Evolutionary conservation across 441 rosid species (phyloP), one percentile per base, ranked within the genome.

Genomic region (Macaranga tanarius): DNA sequence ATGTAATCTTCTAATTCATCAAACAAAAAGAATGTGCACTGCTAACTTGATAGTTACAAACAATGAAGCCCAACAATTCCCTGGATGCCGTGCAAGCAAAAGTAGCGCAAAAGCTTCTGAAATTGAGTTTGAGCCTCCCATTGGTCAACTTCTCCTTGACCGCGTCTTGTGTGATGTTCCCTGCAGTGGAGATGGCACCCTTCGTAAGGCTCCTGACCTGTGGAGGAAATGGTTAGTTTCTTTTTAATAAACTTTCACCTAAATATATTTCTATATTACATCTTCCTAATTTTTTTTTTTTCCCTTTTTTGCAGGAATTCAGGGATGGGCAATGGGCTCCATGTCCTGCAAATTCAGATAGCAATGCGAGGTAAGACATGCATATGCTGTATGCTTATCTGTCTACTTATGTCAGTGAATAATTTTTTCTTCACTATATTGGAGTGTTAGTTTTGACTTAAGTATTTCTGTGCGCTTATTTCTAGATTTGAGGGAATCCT

Each of bases 171-270:
- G 97, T 56, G 99, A 95, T 73, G 99, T 95, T 77, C 98, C 98
- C 11, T 93, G 98, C 85, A 93, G 99, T 77, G 98, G 98, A 73
- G 99, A 93, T 82, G 97, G 98, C 62, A 93, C 98, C 51, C 90
- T 93, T 52, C 93, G 97, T 82, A 95, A 95, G 85, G 97, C 99
- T 84, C 99, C 98, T 26, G 97, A 87, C 82, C 81, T 95, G 61
- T 95, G 98, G 99, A 82, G 98, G 74, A 95, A 89, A 90, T 95
- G 98, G 99, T 91, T 56, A 50, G 72, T 58, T 62, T 55, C 16
- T 26, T 34, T 70, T 55, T 7, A 9, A 34, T 23, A 19, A 23
- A 5, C 3, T 12, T 26, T 68, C 34, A 62, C 52, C n/a, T 67
- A 52, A 59, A 44, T 73, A n/a, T 48, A 61, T 74, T 64, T 70